Conservation (phyloP, 164 flowering plant species). For the Houttuynia cordata region DNA sequence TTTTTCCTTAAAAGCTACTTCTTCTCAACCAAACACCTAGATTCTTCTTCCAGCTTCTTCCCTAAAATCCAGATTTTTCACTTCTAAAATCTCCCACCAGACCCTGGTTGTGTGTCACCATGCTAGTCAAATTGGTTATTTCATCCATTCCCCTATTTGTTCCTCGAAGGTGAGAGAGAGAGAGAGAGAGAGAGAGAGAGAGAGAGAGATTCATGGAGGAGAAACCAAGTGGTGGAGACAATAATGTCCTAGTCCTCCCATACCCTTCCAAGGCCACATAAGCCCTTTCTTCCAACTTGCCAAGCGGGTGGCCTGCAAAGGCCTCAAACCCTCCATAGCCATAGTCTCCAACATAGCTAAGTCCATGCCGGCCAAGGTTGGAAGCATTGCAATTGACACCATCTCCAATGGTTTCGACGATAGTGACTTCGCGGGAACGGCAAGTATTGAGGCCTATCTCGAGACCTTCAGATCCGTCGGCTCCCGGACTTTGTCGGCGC, state of each 20-base stretch:
- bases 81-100: too few relatives aligned
- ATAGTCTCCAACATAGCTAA: conserved; percentile 5
- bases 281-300: conserved; percentile 12
- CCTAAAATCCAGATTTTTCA: too few relatives aligned
- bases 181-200: too few relatives aligned
- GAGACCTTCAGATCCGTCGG: conserved; percentile 2
- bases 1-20: too few relatives aligned
- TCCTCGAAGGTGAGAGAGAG: background rate
- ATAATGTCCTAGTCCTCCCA: background rate
- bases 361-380: background rate
- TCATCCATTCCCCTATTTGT: too few relatives aligned
- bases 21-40: too few relatives aligned
- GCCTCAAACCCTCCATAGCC: conserved; percentile 12
- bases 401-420: conserved; percentile 15
- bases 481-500: conserved; percentile 10
- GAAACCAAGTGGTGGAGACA: background rate
- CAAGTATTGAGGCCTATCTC: conserved; percentile 4
- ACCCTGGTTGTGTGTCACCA: too few relatives aligned
- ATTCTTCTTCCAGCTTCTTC: too few relatives aligned
- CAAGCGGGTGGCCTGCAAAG: conserved; percentile 16
- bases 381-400: conserved; percentile 6
- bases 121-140: too few relatives aligned
- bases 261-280: conserved; percentile 1
- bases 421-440: background rate
- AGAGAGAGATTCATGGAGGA: background rate